Evolutionary conservation across 805 yeast species (phyloP).

Genomic region (Starmerella apis): DNA sequence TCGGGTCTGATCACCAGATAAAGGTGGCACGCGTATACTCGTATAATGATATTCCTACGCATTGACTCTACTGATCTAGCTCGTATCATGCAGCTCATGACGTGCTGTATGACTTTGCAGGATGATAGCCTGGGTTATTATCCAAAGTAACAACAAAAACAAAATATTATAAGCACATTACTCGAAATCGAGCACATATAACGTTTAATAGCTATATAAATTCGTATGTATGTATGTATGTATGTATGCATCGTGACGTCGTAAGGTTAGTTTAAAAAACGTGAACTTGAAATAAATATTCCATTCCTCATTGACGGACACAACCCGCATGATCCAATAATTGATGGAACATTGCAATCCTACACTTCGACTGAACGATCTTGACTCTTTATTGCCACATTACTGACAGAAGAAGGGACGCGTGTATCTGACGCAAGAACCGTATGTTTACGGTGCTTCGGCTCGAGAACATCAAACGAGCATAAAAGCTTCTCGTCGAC

Average conservation of each 20-base stretch:
- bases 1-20: too few relatives aligned
- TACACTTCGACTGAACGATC: background rate
- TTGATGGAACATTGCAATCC: background rate
- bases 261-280: background rate
- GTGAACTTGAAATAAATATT: slow-evolving; percentile 1
- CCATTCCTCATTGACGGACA: background rate
- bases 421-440: background rate
- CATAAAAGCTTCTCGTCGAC: slow-evolving; percentile 84
- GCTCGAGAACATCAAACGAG: slow-evolving; percentile 86
- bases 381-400: background rate
- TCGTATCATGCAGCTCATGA: background rate
- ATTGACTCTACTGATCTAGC: background rate
- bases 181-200: too few relatives aligned
- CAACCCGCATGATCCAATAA: background rate
- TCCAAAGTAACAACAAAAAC: too few relatives aligned
- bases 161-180: too few relatives aligned
- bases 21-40: too few relatives aligned
- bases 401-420: background rate
- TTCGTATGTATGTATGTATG: background rate
- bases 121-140: background rate
- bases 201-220: too few relatives aligned
- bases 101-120: too few relatives aligned
- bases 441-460: slow-evolving; percentile 29
- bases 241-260: slow-evolving; percentile 4
- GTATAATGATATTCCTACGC: too few relatives aligned